Percentiles rank a stretch among this genome's conserved stretches.
These are phyloP conservation scores for Stephanodiscus triporus DNA, from an alignment of 108 stramenopile genomes.

Conservation along the genomic window DNA sequence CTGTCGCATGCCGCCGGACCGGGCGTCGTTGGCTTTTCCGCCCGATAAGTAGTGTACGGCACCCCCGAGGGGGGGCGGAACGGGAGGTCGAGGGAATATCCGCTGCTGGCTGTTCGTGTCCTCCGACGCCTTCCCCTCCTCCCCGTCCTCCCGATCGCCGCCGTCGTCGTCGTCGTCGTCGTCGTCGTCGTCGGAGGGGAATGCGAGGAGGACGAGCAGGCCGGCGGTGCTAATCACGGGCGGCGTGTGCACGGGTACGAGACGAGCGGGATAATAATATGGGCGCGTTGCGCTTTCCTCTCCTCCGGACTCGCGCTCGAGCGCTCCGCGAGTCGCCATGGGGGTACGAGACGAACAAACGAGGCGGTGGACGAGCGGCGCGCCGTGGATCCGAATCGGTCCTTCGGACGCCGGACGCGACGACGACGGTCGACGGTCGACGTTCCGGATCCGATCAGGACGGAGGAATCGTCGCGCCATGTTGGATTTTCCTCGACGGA, in stretches of 20 bases:
- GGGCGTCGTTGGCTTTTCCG: background rate
- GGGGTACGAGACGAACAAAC: conserved; percentile 43
- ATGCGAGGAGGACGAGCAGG: background rate
- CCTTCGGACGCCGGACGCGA: too few relatives aligned
- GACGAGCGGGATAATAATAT: conserved; percentile 29
- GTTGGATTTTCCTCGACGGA: conserved; percentile 27
- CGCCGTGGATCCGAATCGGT: conserved; percentile 64
- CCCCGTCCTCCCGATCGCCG: background rate
- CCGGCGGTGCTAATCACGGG: conserved; percentile 37
- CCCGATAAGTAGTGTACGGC: background rate
- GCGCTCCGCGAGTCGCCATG: conserved; percentile 15
- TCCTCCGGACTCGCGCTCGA: background rate
- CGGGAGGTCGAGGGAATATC: background rate
- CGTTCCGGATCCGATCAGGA: background rate
- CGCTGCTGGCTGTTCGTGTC: background rate
- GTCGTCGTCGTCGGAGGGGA: too few relatives aligned
- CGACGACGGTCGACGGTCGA: too few relatives aligned
- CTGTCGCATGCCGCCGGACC: background rate
- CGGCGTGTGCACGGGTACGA: conserved; percentile 50
- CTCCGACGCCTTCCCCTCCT: background rate
- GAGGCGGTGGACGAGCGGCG: conserved; percentile 50
- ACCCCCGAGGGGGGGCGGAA: background rate
- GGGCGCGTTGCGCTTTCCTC: conserved; percentile 12
- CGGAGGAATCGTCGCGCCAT: conserved; percentile 26
- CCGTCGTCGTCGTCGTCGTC: too few relatives aligned